Evolutionary conservation across 1,284 basidiomycete species (phyloP), one percentile per base, ranked within the genome.

Genomic region (Ustilago esculenta): DNA sequence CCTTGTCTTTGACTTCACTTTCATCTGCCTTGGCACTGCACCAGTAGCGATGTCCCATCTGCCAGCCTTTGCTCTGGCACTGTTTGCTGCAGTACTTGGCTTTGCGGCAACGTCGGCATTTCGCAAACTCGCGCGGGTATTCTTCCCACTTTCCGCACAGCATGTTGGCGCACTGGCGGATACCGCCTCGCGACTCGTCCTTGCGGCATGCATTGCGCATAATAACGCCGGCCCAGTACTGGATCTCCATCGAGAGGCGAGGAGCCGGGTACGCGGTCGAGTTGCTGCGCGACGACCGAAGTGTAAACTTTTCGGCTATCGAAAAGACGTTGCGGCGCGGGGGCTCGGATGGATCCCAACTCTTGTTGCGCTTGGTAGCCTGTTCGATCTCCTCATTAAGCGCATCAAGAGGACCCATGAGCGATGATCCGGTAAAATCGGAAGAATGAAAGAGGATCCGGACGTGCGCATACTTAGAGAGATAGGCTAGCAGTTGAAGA

Each of bases 191-290:
- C 20, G 69, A 65, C 64, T 97, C 94, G 79, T 98, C 95, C 85
- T 98, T 98, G 81, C 95, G 86, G 84, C 95, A 98, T 7, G 96
- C 95, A 81, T 98, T 98, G 48, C 96, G 87, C 95, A 98, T 98
- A 78, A 98, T 97, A 12, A 98, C 95, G 4, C 94, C 94, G 0
- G 95, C 95, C 96, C 95, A 98, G 80, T 97, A 98, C 84, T 98
- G 93, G 46, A 98, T 96, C 82, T 98, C 94, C 20, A 86, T 86
- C 0, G 94, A 92, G 5, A 98, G 85, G 87, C 58, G 92, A 84
- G 71, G 89, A 29, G 58, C 58, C 23, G 73, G 67, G 39, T 63
- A 67, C 10, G 66, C 43, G 21, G 65, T 45, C 42, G 56, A 65
- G 34, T 50, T 56, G 47, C 88, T 88, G 18, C 90, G 88, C 46